Evolutionary conservation across 495 filamentous ascomycete species (phyloP), one percentile per base, ranked within the genome.

Genomic region (Penicillium malachiteum): DNA sequence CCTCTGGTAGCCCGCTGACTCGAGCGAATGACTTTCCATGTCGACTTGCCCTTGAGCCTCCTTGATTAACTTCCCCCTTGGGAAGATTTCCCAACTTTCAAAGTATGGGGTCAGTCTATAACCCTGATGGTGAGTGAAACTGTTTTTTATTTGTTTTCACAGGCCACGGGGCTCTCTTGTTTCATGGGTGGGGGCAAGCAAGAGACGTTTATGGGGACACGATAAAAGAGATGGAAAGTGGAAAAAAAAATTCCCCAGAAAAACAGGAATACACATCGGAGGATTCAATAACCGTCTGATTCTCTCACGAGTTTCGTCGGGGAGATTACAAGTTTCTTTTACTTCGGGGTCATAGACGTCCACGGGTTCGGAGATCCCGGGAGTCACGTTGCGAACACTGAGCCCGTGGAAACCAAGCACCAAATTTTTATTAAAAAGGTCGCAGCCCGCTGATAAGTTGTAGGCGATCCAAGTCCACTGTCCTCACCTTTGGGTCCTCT

Each of bases 381-480:
- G 11, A 40, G 42, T 58, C 55, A 55, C 58, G 42, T 44, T 52
- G 39, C 17, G 6, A 17, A 17, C 11, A 16, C 6, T 58, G 30
- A 34, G 41, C 46, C 48, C 44, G 18, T 48, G 48, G 50, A 54
- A 48, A 31, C 42, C 35, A 14, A 32, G 54, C 37, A 41, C 21
- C 21, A 26, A 4, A 26, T 18, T 32, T 47, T 57, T 56, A 33
- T 30, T 52, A 54, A 42, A 52, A 21, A 41, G 21, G n/a, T 18
- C 52, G 50, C 50, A 59, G 52, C 43, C 45, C 41, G 62, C 65
- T 68, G 59, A 68, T 63, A 51, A 52, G 53, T 26, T 55, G 52
- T 52, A 78, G 74, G 69, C 60, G 74, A 77, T 66, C 68, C 69
- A 56, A 78, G 75, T 73, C 75, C 75, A 56, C 60, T 76, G 50